These are phyloP conservation scores for Rozella allomycis DNA, from an alignment of 371 early-diverging fungal genomes.

Conservation along the genomic window DNA sequence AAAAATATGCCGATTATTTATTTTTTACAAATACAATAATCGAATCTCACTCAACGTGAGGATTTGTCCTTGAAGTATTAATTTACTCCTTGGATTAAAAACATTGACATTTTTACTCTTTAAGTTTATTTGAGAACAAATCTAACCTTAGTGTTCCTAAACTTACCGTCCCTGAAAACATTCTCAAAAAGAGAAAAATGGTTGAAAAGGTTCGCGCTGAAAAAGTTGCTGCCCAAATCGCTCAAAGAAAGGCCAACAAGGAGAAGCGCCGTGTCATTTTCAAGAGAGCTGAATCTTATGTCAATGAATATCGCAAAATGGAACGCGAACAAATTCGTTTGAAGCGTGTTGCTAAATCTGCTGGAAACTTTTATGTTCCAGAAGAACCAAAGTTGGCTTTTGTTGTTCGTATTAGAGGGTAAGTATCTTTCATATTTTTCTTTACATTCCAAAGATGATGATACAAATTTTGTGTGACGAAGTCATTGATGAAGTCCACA, in stretches of 20 bases:
- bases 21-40: too few species aligned
- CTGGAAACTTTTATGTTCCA: constrained; percentile 82
- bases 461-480: too few species aligned
- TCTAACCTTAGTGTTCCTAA: too few species aligned
- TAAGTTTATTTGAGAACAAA: too few species aligned
- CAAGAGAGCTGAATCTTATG: constrained; percentile 85
- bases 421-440: constrained; percentile 2
- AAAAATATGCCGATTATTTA: too few species aligned
- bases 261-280: constrained; percentile 77
- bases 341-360: constrained; percentile 71
- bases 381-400: constrained; percentile 94
- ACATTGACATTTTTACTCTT: too few species aligned
- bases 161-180: constrained; percentile 67
- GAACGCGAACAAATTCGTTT: constrained; percentile 74
- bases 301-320: constrained; percentile 72
- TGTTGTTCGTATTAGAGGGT: constrained; percentile 59
- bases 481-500: constrained; percentile 39
- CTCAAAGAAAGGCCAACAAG: constrained; percentile 49
- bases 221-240: constrained; percentile 35
- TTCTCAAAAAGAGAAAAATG: constrained; percentile 87
- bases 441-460: too few species aligned
- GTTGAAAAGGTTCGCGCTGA: constrained; percentile 59
- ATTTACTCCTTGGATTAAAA: too few species aligned
- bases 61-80: too few species aligned
- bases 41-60: too few species aligned